phyloP scores from a whole-genome alignment of 257 asterid genomes.

The Gynochthodes officinalis region DNA sequence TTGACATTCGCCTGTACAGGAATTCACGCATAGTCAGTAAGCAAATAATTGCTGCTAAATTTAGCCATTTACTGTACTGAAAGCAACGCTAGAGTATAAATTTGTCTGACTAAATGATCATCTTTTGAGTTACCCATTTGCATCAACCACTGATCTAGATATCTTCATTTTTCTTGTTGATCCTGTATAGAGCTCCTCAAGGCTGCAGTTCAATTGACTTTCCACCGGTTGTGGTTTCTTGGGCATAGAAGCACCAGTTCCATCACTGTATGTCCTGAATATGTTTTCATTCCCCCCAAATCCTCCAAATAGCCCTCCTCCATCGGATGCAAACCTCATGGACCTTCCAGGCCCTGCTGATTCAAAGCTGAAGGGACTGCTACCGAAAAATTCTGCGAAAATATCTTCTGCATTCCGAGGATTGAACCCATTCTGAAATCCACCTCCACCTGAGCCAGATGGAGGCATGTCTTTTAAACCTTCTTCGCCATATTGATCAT shows the following conservation, averaged over 20 bases:
- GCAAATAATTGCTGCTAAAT: neutral
- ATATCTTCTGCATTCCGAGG: constrained; percentile 87
- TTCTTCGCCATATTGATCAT: constrained; percentile 82
- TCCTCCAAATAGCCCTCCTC: constrained; percentile 42
- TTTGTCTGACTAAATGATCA: neutral
- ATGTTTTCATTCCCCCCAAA: constrained; percentile 35
- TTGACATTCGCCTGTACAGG: constrained; percentile 38
- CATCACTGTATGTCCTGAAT: constrained; percentile 41
- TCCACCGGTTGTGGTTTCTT: constrained; percentile 87
- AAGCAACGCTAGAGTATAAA: neutral
- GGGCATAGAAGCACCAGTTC: constrained; percentile 39
- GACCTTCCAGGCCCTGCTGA: constrained; percentile 51
- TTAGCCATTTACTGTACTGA: neutral
- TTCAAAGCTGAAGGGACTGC: constrained; percentile 73
- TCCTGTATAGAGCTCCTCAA: constrained; percentile 80
- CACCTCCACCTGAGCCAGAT: constrained; percentile 47
- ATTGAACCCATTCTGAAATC: constrained; percentile 45
- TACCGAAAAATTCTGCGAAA: constrained; percentile 90
- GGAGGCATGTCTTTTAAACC: constrained; percentile 71
- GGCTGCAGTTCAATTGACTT: constrained; percentile 68
- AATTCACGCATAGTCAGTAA: neutral
- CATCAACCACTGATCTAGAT: constrained; percentile 66
- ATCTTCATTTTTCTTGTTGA: constrained; percentile 89
- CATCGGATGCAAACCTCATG: constrained; percentile 52
- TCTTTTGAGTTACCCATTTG: constrained; percentile 55